Percentiles rank a stretch among this genome's conserved stretches.
Conservation (phyloP, 2,329 filamentous ascomycete genomes). For the Rhynchosporium agropyri region DNA sequence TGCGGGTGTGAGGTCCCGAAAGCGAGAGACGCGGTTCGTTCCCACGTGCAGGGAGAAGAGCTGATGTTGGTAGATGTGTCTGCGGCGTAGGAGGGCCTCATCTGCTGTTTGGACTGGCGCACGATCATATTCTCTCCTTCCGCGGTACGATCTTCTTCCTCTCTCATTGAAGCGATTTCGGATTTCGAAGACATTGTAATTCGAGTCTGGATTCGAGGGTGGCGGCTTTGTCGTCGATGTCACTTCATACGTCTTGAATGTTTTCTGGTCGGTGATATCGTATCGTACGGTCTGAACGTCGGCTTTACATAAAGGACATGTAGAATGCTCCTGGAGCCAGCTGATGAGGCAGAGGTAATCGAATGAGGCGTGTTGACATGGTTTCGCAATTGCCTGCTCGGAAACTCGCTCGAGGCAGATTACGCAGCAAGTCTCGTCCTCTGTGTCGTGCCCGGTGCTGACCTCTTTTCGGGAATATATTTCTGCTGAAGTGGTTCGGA, state of each 20-base stretch:
- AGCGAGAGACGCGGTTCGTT: slow-evolving; percentile 75
- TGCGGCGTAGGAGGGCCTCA: slow-evolving; percentile 54
- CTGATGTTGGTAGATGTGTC: slow-evolving; percentile 70
- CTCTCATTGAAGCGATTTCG: slow-evolving; percentile 20
- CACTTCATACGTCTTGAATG: slow-evolving; percentile 61
- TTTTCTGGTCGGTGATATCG: slow-evolving; percentile 53
- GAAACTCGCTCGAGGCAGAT: slow-evolving; percentile 82
- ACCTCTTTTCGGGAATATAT: slow-evolving; percentile 40
- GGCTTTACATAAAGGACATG: slow-evolving; percentile 78
- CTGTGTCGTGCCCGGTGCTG: slow-evolving; percentile 31
- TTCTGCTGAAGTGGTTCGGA: slow-evolving; percentile 50
- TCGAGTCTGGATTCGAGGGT: slow-evolving; percentile 7
- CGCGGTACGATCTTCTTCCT: slow-evolving; percentile 26
- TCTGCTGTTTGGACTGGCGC: slow-evolving; percentile 29
- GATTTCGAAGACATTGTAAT: slow-evolving; percentile 14
- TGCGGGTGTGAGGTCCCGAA: slow-evolving; percentile 71
- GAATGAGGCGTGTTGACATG: slow-evolving; percentile 80
- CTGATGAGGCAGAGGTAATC: slow-evolving; percentile 83
- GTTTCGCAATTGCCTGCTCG: slow-evolving; percentile 70
- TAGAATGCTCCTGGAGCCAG: slow-evolving; percentile 74
- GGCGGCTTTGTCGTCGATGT: slow-evolving; percentile 39
- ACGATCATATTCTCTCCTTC: slow-evolving; percentile 23
- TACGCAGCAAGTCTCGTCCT: slow-evolving; percentile 64
- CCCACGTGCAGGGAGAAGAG: slow-evolving; percentile 83
- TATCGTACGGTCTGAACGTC: slow-evolving; percentile 64